Conservation (phyloP, 2,329 filamentous ascomycete species). For the Hirsutella minnesotensis region DNA sequence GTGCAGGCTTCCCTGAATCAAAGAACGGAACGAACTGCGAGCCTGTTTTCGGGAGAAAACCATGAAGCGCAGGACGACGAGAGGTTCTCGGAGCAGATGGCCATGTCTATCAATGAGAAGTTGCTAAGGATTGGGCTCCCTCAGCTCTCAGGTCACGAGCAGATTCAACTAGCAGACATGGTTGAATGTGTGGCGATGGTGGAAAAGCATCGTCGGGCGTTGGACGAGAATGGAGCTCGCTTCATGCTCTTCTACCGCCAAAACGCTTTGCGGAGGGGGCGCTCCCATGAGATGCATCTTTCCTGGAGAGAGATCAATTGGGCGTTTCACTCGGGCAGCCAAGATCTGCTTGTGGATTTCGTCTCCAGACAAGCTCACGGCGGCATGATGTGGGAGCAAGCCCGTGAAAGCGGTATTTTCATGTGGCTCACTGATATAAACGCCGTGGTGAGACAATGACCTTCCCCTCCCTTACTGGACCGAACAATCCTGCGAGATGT, state of each 20-base stretch:
- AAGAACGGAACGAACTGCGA: constrained; percentile 14
- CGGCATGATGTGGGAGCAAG: constrained; percentile 73
- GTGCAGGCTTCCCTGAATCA: neutral
- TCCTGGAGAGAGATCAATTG: constrained; percentile 73
- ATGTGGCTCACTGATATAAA: constrained; percentile 81
- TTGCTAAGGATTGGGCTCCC: constrained; percentile 65
- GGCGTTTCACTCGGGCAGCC: constrained; percentile 74
- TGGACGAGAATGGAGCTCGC: constrained; percentile 80
- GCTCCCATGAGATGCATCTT: constrained; percentile 53
- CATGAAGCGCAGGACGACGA: constrained; percentile 47
- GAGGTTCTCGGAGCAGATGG: constrained; percentile 59
- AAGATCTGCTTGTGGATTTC: constrained; percentile 81
- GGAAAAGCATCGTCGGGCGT: constrained; percentile 74
- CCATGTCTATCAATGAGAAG: constrained; percentile 60
- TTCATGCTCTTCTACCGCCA: constrained; percentile 84
- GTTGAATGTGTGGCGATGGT: constrained; percentile 76
- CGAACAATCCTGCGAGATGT: too few species aligned
- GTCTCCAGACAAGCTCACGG: constrained; percentile 70
- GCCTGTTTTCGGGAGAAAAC: constrained; percentile 25
- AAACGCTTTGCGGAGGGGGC: constrained; percentile 57
- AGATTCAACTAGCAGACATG: constrained; percentile 75
- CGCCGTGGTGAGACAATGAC: constrained; percentile 51
- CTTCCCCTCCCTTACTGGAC: too few species aligned
- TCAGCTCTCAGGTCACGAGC: constrained; percentile 72
- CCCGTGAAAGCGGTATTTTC: constrained; percentile 77